These are phyloP conservation scores for Moesziomyces sp. DNA, from an alignment of 1,284 basidiomycete genomes.

Conservation along the genomic window DNA sequence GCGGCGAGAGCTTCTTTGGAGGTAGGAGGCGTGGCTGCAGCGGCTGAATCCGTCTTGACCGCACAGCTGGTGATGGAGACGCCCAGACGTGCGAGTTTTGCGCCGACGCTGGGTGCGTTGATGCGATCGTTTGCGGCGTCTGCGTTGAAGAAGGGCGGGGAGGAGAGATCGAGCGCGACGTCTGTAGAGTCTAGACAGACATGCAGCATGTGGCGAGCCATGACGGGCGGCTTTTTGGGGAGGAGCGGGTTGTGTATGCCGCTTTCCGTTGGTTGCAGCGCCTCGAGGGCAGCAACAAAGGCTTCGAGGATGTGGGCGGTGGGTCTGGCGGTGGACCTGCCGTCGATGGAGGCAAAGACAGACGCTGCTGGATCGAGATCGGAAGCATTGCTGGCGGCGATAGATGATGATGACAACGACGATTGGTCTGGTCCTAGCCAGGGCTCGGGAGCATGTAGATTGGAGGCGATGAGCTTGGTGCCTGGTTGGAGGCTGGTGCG, in stretches of 20 bases:
- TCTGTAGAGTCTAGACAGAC: slow-evolving; percentile 29
- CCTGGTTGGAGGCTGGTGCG: slow-evolving; percentile 22
- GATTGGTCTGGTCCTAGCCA: slow-evolving; percentile 19
- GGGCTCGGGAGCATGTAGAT: slow-evolving; percentile 11
- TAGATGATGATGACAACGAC: not conserved
- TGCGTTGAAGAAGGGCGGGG: slow-evolving; percentile 32
- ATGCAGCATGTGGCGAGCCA: slow-evolving; percentile 41
- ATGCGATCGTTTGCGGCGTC: slow-evolving; percentile 26
- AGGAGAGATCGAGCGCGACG: slow-evolving; percentile 21
- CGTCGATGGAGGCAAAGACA: slow-evolving; percentile 16
- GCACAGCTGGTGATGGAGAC: slow-evolving; percentile 42
- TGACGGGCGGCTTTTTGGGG: slow-evolving; percentile 27
- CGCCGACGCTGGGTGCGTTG: slow-evolving; percentile 7
- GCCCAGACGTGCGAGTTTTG: slow-evolving; percentile 17
- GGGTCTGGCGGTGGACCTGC: slow-evolving; percentile 12
- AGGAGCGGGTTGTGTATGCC: slow-evolving; percentile 30
- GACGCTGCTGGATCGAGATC: slow-evolving; percentile 14
- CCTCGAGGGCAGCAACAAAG: slow-evolving; percentile 40
- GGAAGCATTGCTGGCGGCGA: not conserved
- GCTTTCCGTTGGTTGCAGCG: slow-evolving; percentile 19
- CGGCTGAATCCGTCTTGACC: slow-evolving; percentile 11
- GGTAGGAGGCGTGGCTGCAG: not conserved
- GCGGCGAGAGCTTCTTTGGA: slow-evolving; percentile 28
- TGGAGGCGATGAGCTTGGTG: slow-evolving; percentile 32
- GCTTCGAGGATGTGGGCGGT: slow-evolving; percentile 44